Conservation (phyloP, 345 rosid genomes). For the Syzygium jambos region DNA sequence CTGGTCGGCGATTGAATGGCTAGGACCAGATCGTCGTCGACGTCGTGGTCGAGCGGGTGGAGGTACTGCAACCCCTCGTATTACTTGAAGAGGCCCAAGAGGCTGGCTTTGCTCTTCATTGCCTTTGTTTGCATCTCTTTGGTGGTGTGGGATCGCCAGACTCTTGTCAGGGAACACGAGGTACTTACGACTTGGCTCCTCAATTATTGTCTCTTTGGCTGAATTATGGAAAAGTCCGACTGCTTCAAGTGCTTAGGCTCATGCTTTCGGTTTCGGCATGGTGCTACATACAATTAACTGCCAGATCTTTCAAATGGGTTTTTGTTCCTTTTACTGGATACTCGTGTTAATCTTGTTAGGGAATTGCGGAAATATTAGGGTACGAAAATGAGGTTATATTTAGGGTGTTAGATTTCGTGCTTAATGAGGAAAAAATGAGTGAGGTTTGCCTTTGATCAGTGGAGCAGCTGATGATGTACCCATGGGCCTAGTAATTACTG, state of each 20-base stretch:
- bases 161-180: constrained; percentile 69
- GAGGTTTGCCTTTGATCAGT: not conserved
- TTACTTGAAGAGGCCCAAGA: constrained; percentile 70
- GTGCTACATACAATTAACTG: not conserved
- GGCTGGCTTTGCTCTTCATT: constrained; percentile 62
- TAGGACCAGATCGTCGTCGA: constrained; percentile 35
- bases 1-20: not conserved
- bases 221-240: not conserved
- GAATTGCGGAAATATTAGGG: not conserved
- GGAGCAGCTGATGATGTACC: not conserved
- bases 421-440: not conserved
- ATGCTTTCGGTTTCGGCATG: not conserved
- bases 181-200: constrained; percentile 10
- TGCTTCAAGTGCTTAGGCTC: not conserved
- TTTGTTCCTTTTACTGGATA: not conserved
- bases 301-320: not conserved
- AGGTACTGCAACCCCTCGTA: constrained; percentile 60
- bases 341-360: not conserved
- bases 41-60: constrained; percentile 26
- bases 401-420: not conserved
- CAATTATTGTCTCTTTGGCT: not conserved
- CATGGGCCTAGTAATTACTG: not conserved
- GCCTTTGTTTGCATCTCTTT: constrained; percentile 49
- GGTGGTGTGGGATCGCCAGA: constrained; percentile 82
- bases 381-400: not conserved